A percentile compares a stretch with the other conserved stretches of the same genome.
Evolutionary conservation across 1,284 basidiomycete genomes (phyloP).

Genomic region (Vanrija humicola): DNA sequence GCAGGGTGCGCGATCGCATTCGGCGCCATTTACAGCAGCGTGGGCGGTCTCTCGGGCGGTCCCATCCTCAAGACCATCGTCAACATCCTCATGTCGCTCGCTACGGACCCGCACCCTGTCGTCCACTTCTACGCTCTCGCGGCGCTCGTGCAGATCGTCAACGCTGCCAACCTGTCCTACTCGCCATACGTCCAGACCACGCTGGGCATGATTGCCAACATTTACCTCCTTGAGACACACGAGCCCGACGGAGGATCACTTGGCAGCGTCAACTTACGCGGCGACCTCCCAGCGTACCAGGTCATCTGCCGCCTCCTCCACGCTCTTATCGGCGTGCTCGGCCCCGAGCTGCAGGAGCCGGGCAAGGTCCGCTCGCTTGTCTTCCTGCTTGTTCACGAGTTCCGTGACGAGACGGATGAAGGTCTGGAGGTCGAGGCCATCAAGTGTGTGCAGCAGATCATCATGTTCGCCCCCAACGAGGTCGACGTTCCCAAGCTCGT

Average conservation of each 20-base stretch:
- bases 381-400: constrained; percentile 79
- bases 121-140: constrained; percentile 92
- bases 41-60: constrained; percentile 88
- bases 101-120: constrained; percentile 92
- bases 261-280: constrained; percentile 77
- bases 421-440: constrained; percentile 89
- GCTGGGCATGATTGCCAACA: constrained; percentile 82
- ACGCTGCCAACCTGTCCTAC: constrained; percentile 88
- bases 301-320: constrained; percentile 88
- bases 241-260: constrained; percentile 89
- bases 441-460: constrained; percentile 90
- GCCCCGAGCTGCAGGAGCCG: constrained; percentile 91
- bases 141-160: constrained; percentile 80
- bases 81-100: constrained; percentile 91
- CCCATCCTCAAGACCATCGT: constrained; percentile 94
- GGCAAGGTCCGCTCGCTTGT: constrained; percentile 74
- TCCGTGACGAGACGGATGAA: constrained; percentile 80
- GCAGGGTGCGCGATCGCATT: constrained; percentile 93
- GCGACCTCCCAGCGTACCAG: constrained; percentile 86
- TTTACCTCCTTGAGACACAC: constrained; percentile 87
- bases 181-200: constrained; percentile 84
- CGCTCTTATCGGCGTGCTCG: constrained; percentile 87
- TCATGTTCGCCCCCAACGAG: constrained; percentile 87
- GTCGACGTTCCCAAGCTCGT: constrained; percentile 76
- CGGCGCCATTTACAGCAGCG: constrained; percentile 87